Evolutionary conservation across 305 asterid genomes (phyloP).

Genomic region (Solanum hybrid): DNA sequence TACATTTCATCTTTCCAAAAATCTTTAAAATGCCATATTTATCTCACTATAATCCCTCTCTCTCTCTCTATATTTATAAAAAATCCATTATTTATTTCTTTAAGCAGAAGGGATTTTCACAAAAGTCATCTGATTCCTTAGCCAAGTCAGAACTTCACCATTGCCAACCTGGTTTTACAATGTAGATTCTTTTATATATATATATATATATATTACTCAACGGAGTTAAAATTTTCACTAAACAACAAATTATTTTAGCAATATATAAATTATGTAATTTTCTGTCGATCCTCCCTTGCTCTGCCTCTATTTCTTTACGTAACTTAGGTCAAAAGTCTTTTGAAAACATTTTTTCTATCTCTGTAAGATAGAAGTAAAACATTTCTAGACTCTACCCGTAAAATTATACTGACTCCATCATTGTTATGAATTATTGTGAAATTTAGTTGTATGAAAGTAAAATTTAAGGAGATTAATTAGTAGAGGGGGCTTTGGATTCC

Average conservation of each 20-base stretch:
- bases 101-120: constrained; percentile 1
- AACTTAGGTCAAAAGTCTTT: background rate
- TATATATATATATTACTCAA: background rate
- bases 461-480: constrained; percentile 4
- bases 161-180: constrained; percentile 41
- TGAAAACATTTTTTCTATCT: background rate
- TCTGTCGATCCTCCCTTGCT: background rate
- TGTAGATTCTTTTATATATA: background rate
- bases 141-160: constrained; percentile 31
- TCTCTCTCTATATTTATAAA: no score
- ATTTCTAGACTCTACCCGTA: background rate
- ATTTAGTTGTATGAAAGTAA: background rate
- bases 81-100: background rate
- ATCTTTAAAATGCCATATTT: background rate
- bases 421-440: background rate
- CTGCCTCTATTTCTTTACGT: background rate
- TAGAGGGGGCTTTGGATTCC: constrained; percentile 38
- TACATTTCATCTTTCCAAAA: background rate
- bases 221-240: background rate
- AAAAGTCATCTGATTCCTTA: constrained; percentile 18
- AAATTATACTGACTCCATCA: background rate
- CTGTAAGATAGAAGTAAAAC: background rate
- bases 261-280: background rate
- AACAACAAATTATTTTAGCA: background rate
- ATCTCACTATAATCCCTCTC: background rate